phyloP scores from a whole-genome alignment of 2,329 filamentous ascomycete genomes.

The Xylariaceae sp. region DNA sequence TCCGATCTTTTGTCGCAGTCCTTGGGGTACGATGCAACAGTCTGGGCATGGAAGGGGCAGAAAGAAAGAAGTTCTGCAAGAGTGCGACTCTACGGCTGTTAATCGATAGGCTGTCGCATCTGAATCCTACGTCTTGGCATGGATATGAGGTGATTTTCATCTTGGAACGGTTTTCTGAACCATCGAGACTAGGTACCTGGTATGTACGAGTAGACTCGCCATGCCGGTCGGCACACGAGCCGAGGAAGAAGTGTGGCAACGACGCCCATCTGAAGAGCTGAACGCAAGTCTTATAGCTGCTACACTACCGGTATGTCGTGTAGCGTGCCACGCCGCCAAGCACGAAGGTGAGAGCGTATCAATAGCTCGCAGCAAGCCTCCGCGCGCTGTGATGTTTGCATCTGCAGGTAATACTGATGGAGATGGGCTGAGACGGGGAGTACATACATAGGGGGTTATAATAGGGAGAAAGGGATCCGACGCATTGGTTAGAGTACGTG shows the following conservation, averaged over 20 bases:
- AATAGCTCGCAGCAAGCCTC: neutral
- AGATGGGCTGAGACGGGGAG: too few relatives aligned
- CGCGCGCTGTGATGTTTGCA: too few relatives aligned
- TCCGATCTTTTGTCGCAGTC: too few relatives aligned
- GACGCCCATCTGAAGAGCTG: neutral
- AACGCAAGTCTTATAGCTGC: conserved; percentile 4
- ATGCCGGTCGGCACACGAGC: neutral
- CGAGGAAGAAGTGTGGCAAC: neutral
- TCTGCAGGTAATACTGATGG: too few relatives aligned
- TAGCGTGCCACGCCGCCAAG: conserved; percentile 10
- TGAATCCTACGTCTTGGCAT: too few relatives aligned
- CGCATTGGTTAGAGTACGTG: neutral
- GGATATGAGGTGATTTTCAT: neutral
- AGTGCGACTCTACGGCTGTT: too few relatives aligned
- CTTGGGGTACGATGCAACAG: too few relatives aligned
- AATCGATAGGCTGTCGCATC: too few relatives aligned
- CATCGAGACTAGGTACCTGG: neutral
- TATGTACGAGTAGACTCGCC: neutral
- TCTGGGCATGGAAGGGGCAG: too few relatives aligned
- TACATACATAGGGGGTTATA: too few relatives aligned
- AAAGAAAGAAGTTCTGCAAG: too few relatives aligned
- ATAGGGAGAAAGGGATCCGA: neutral
- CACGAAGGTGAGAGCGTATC: neutral
- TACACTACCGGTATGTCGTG: neutral
- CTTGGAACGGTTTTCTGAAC: neutral